phyloP scores from a whole-genome alignment of 352 stramenopile genomes.

The Phytopythium montanum region DNA sequence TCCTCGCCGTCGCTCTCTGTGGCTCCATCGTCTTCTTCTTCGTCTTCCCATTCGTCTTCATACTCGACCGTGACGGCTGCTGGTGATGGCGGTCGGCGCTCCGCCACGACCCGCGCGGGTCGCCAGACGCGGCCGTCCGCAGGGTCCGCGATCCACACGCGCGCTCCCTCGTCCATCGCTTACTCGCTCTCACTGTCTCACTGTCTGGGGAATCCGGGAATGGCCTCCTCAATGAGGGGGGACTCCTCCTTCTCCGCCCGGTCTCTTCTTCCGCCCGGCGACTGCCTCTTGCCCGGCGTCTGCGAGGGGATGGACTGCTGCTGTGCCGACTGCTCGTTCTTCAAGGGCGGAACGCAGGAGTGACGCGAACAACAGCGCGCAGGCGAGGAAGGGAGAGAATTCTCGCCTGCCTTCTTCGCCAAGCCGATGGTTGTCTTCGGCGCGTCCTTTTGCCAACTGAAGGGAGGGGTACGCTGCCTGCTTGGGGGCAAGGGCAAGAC shows the following conservation, averaged over 20 bases:
- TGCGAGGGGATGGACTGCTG: not conserved
- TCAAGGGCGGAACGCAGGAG: not conserved
- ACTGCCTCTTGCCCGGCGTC: not conserved
- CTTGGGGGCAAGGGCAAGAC: too few species aligned
- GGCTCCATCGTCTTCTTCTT: slow-evolving; percentile 10
- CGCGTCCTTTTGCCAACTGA: not conserved
- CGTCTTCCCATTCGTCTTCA: slow-evolving; percentile 8
- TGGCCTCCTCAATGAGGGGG: too few species aligned
- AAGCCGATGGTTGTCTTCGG: not conserved
- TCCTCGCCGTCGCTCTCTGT: slow-evolving; percentile 9
- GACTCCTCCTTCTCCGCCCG: too few species aligned
- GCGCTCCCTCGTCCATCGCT: slow-evolving; percentile 66
- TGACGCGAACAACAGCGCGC: not conserved
- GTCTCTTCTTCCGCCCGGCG: not conserved
- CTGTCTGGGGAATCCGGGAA: not conserved
- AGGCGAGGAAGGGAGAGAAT: not conserved
- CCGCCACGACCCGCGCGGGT: slow-evolving; percentile 35
- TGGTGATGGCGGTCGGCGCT: not conserved
- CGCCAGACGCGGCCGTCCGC: slow-evolving; percentile 56
- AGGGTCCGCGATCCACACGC: slow-evolving; percentile 67
- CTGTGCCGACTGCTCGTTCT: not conserved
- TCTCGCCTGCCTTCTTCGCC: not conserved
- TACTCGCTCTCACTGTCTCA: not conserved
- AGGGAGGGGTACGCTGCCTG: not conserved
- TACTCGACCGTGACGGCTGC: slow-evolving; percentile 23